Base-by-base conservation (phyloP, 495 filamentous ascomycete species). In the Oidiodendron maius region DNA sequence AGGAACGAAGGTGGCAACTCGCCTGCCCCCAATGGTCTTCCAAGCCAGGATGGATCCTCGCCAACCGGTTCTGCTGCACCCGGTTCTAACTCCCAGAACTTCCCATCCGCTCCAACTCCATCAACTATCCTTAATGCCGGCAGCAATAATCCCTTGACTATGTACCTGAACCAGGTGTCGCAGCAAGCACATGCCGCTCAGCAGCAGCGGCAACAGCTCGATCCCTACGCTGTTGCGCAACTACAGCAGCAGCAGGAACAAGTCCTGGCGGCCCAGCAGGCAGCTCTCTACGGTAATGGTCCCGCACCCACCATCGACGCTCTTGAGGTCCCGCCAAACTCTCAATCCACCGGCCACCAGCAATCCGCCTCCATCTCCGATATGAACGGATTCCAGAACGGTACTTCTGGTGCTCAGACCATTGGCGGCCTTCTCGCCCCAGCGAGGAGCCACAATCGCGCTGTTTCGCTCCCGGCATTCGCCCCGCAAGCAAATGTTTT, bases 151-250 rank as follows among this genome's bases (percentile, higher is more conserved):
- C 93, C 93, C 0, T 67, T 98, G 60, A 94, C 88, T n/a, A 77
- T 96, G 82, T 96, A 95, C 64, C 78, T 96, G 34, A 86, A 79
- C 63, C 89, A 95, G 62, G 83, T 90, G 42, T 88, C 82, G 2
- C 77, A 87, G 21, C 86, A 91, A 62, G 83, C 86, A 17, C 77
- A 83, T 6, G 41, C 41, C 30, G 41, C 41, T 32, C 64, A 72
- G 38, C 78, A 78, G 42, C 79, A 82, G 47, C 76, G 80, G 54
- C 76, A 77, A 48, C 60, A 62, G 25, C 64, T 59, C 37, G 78
- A 79, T 52, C 67, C 72, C 3, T 72, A 72, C 58, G 65, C 70
- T 16, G 63, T 78, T 35, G 57, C 53, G 26, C 47, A 52, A 38
- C 50, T 60, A 5, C 85, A 91, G 50, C 86, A 89, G 44, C 78